phyloP scores from a whole-genome alignment of 2,329 filamentous ascomycete species.

The Lasiodiplodia theobromae region DNA sequence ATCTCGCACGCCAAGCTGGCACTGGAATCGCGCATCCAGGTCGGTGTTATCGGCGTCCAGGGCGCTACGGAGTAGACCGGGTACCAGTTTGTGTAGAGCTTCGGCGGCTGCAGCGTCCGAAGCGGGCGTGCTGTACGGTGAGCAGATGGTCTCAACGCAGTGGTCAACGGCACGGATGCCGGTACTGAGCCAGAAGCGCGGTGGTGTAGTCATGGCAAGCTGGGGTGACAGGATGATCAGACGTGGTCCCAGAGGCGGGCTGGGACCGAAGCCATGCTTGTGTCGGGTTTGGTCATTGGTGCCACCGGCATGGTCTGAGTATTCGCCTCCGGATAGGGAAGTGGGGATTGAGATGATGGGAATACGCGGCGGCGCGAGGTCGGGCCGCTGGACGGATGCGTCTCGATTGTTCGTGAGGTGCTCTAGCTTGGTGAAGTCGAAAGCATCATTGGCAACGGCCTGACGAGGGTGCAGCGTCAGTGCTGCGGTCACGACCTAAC shows the following conservation, averaged over 20 bases:
- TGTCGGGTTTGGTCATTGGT: constrained; percentile 43
- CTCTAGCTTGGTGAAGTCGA: constrained; percentile 36
- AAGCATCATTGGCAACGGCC: constrained; percentile 4
- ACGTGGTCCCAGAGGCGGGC: constrained; percentile 48
- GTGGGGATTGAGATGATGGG: constrained; percentile 53
- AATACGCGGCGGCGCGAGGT: constrained; percentile 35
- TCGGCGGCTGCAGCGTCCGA: constrained; percentile 46
- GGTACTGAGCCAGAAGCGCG: constrained; percentile 63
- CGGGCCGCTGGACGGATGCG: constrained; percentile 15
- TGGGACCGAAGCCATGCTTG: constrained; percentile 38
- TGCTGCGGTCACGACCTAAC: too few species aligned
- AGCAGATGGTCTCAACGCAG: constrained; percentile 63
- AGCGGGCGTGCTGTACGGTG: constrained; percentile 43
- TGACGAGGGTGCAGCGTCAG: constrained; percentile 4
- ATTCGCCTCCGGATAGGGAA: constrained; percentile 52
- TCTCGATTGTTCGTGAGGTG: constrained; percentile 55
- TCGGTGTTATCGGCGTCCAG: constrained; percentile 49
- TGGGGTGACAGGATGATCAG: constrained; percentile 65
- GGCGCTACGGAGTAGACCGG: constrained; percentile 53
- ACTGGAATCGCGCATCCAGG: constrained; percentile 54
- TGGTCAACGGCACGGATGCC: constrained; percentile 64
- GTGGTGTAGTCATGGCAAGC: constrained; percentile 59
- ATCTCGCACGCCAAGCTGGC: constrained; percentile 59
- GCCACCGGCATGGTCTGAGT: constrained; percentile 48
- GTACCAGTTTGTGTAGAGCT: constrained; percentile 53